A percentile compares a stretch with the other conserved stretches of the same genome.
These are phyloP conservation scores for Rhizopus sp. DNA, from an alignment of 371 early-diverging fungal species.

Conservation along the genomic window DNA sequence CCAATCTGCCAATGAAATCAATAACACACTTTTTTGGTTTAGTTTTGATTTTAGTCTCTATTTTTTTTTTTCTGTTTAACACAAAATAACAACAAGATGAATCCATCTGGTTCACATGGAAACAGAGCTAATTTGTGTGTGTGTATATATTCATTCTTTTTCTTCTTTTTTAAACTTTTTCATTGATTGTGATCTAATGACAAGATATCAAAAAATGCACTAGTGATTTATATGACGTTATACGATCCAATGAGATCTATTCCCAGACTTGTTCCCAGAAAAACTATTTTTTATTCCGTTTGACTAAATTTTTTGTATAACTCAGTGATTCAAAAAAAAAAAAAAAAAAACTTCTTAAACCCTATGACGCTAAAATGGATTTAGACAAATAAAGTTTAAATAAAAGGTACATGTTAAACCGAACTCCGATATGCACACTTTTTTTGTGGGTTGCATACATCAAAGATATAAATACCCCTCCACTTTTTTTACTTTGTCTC, in stretches of 20 bases:
- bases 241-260: neutral
- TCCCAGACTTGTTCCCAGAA: conserved; percentile 1
- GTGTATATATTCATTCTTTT: no score
- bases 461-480: conserved; percentile 3
- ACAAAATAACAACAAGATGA: no score
- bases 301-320: neutral
- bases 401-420: conserved; percentile 3
- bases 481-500: neutral
- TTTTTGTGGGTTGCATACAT: neutral
- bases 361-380: conserved; percentile 6
- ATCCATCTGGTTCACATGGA: no score
- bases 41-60: no score
- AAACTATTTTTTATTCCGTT: neutral
- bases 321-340: neutral
- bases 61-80: no score
- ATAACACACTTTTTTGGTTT: neutral
- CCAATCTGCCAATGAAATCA: neutral
- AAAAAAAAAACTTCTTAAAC: neutral
- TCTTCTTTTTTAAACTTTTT: neutral
- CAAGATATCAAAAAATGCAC: no score
- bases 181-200: neutral
- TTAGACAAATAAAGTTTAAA: neutral
- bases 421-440: conserved; percentile 4
- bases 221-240: neutral
- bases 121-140: no score